Percentiles rank a stretch among this genome's conserved stretches.
Conservation (phyloP, 225 moss, liverwort and hornwort genomes). For the Bryoerythrophyllum caledonicum region DNA sequence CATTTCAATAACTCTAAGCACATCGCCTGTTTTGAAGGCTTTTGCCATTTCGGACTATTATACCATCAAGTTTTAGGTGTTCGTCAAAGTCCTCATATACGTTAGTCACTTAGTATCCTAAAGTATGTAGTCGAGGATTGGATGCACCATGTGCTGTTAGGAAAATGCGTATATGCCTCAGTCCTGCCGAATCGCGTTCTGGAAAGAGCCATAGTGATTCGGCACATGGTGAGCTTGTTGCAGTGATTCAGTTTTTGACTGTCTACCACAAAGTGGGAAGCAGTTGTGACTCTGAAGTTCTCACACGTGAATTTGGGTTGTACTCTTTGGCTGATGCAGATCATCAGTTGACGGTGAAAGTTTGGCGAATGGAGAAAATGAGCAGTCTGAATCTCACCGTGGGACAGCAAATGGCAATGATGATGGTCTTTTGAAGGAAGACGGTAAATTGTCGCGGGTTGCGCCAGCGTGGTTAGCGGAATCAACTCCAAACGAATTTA, state of each 20-base stretch:
- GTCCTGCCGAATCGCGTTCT: conserved; percentile 1
- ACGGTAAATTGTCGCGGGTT: conserved; percentile 64
- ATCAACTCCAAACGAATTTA: conserved; percentile 94
- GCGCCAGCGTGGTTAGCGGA: conserved; percentile 91
- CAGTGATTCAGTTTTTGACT: conserved; percentile 6
- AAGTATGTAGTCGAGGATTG: conserved; percentile 3
- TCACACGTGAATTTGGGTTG: conserved; percentile 8
- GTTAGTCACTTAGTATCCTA: not conserved
- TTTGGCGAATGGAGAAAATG: conserved; percentile 72
- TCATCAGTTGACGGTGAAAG: conserved; percentile 94
- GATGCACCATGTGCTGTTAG: conserved; percentile 22
- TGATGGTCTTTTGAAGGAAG: conserved; percentile 66
- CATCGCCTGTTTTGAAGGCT: conserved; percentile 5
- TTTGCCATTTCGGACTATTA: not conserved
- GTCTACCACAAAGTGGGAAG: not conserved
- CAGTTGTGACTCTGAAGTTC: not conserved
- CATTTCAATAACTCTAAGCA: conserved; percentile 8
- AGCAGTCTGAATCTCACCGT: conserved; percentile 56
- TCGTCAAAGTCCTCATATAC: not conserved
- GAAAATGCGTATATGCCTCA: not conserved
- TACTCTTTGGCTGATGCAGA: conserved; percentile 44
- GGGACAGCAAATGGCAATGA: conserved; percentile 70
- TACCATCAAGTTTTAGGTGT: not conserved
- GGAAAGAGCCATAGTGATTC: conserved; percentile 19
- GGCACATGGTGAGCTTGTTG: conserved; percentile 13